Conservation (phyloP, 2,329 filamentous ascomycete genomes). For the Falciphora oryzae region DNA sequence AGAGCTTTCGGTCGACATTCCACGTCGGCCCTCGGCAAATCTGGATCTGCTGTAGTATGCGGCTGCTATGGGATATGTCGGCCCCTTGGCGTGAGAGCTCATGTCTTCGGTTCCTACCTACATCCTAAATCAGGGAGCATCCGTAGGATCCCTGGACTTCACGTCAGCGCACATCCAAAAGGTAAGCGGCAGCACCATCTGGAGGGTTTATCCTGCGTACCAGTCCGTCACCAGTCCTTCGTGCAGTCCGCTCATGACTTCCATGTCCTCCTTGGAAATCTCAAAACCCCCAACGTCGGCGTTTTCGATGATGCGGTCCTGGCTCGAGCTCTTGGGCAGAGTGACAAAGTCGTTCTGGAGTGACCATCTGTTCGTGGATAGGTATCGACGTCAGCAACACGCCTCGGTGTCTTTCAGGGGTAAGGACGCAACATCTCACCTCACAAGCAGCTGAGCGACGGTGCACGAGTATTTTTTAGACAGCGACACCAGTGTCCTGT, state of each 20-base stretch:
- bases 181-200: neutral
- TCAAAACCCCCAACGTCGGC: slow-evolving; percentile 53
- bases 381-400: neutral
- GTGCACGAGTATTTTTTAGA: slow-evolving; percentile 60
- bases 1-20: neutral
- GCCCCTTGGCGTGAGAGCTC: neutral
- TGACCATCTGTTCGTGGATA: slow-evolving; percentile 53
- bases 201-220: slow-evolving; percentile 27
- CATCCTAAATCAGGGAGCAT: slow-evolving; percentile 6
- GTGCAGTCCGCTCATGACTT: slow-evolving; percentile 57
- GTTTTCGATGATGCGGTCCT: slow-evolving; percentile 60
- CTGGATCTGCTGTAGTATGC: neutral
- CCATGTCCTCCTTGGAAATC: slow-evolving; percentile 59
- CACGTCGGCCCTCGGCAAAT: neutral
- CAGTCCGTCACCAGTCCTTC: slow-evolving; percentile 69
- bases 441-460: slow-evolving; percentile 59
- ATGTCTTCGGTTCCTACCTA: neutral
- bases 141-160: slow-evolving; percentile 8
- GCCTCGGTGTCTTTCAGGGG: neutral
- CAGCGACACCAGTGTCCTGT: slow-evolving; percentile 56
- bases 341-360: slow-evolving; percentile 69
- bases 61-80: neutral
- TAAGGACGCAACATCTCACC: slow-evolving; percentile 23
- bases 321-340: slow-evolving; percentile 64
- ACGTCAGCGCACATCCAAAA: neutral